Base-by-base conservation (phyloP, 345 rosid genomes). In the Arabis hirsuta region DNA sequence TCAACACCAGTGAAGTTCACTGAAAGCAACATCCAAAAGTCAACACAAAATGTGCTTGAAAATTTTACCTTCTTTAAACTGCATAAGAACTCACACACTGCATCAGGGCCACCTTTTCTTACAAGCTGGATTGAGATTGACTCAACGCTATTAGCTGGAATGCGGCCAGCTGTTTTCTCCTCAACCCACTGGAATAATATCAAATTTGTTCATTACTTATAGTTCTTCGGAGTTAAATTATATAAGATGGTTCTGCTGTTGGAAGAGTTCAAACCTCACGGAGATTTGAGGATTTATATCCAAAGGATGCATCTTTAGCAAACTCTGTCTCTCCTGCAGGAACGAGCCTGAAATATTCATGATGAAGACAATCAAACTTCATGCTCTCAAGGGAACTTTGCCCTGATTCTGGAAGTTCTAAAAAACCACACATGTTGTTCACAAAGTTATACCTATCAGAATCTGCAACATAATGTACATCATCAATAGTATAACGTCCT, bases 311-410 rank as follows among this genome's bases (percentile, higher is more conserved):
- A 73, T 94, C 97, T 81, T 84, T 91, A n/a, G 98, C 90, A 77
- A 94, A 94, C 79, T 94, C 97, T 10, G 97, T 94, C 48, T 88
- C 92, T 76, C 98, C 98, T 16, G 95, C 96, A 81, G 97, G 98
- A 77, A 91, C 62, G 76, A 94, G 91, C 77, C 98, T 94, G 68
- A 58, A 78, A 48, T 76, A 34, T 50, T 27, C 62, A 76, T 63
- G 53, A 53, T 26, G 43, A 22, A 76, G 34, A 73, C 60, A 24
- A 74, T 71, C 67, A 73, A 51, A 19, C 29, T 24, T 72, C 55
- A 67, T 29, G 20, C 46, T 61, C 20, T 46, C 22, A 14, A 56
- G 19, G 38, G 43, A 77, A 71, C 6, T 42, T 42, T 41, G 4
- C 41, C 29, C 68, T 29, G 19, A 74, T 52, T 58, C 41, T 38